These are phyloP conservation scores for Cryphonectria nitschkei DNA, from an alignment of 2,329 filamentous ascomycete genomes.

Conservation along the genomic window DNA sequence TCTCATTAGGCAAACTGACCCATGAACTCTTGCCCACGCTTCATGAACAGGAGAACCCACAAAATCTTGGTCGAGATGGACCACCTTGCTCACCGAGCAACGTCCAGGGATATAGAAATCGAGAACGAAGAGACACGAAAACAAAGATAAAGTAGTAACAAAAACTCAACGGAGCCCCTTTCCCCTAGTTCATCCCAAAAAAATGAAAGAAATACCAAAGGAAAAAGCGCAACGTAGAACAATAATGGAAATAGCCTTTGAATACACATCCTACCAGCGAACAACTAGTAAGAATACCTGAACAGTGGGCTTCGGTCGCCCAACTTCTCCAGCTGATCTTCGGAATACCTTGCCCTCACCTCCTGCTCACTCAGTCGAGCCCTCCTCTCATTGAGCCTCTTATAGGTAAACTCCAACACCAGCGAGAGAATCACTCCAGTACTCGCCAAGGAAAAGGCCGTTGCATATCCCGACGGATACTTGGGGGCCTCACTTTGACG, in stretches of 20 bases:
- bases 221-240: neutral
- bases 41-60: too few relatives aligned
- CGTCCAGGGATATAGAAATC: too few relatives aligned
- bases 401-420: constrained; percentile 38
- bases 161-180: too few relatives aligned
- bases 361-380: constrained; percentile 33
- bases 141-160: too few relatives aligned
- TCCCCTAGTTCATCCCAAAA: neutral
- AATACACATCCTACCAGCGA: neutral
- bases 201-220: neutral
- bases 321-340: constrained; percentile 44
- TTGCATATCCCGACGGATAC: constrained; percentile 42
- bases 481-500: constrained; percentile 35
- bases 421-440: constrained; percentile 35
- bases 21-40: neutral
- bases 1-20: neutral
- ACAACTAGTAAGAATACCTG: constrained; percentile 36
- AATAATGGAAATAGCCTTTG: too few relatives aligned
- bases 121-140: too few relatives aligned
- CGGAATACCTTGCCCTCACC: constrained; percentile 40
- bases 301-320: constrained; percentile 47
- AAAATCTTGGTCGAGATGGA: too few relatives aligned
- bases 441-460: constrained; percentile 38
- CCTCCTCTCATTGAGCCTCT: constrained; percentile 35
- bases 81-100: neutral